These are phyloP conservation scores for Cladophialophora carrionii DNA, from an alignment of 2,329 filamentous ascomycete genomes.

Conservation along the genomic window DNA sequence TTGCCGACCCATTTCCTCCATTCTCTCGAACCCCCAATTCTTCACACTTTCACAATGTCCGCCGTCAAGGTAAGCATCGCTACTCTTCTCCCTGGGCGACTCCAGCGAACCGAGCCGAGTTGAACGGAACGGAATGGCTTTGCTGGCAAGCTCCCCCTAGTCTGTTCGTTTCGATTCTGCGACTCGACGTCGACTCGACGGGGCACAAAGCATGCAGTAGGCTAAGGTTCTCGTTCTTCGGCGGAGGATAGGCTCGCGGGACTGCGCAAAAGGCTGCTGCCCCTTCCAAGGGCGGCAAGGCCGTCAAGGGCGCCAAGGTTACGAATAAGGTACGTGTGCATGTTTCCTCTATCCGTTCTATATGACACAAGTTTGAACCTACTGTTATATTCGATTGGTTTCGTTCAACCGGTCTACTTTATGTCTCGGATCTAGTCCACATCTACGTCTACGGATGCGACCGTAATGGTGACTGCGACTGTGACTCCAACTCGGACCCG, in stretches of 20 bases:
- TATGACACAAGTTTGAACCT: too few species aligned
- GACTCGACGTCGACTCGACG: slow-evolving; percentile 41
- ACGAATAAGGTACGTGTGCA: slow-evolving; percentile 50
- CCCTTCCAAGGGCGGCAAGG: background rate
- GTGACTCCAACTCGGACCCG: too few species aligned
- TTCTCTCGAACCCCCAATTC: slow-evolving; percentile 12
- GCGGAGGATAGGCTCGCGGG: slow-evolving; percentile 48
- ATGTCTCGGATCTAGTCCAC: too few species aligned
- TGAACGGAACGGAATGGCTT: slow-evolving; percentile 71
- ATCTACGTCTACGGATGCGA: too few species aligned
- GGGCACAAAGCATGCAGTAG: slow-evolving; percentile 68
- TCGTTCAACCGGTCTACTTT: too few species aligned
- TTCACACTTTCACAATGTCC: slow-evolving; percentile 27
- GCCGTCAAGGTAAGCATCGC: slow-evolving; percentile 37
- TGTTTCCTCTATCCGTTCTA: too few species aligned
- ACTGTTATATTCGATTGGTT: too few species aligned
- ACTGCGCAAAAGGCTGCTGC: slow-evolving; percentile 37
- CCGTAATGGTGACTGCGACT: too few species aligned
- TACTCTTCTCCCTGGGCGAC: background rate
- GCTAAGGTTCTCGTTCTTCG: slow-evolving; percentile 70
- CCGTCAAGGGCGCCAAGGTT: slow-evolving; percentile 44
- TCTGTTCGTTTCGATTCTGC: background rate
- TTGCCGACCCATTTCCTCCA: background rate
- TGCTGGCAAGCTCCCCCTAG: slow-evolving; percentile 68
- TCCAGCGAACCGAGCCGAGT: slow-evolving; percentile 25